Conservation (phyloP, 2,329 filamentous ascomycete species). For the Ascomycota sp. region DNA sequence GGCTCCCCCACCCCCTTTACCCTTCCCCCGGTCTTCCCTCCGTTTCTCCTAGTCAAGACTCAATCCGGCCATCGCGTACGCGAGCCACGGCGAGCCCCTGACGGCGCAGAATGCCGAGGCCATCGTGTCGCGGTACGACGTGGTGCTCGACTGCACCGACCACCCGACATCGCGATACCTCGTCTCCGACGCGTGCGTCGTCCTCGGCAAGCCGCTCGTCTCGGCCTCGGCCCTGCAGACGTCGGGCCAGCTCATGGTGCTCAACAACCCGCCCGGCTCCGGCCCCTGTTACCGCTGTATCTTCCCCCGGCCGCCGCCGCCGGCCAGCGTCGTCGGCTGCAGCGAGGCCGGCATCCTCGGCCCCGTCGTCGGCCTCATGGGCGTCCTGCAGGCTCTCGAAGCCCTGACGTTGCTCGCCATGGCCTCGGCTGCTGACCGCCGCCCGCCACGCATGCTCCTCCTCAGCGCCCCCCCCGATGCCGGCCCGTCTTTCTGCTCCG, state of each 20-base stretch:
- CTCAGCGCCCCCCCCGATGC: conserved; percentile 23
- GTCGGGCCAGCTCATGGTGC: conserved; percentile 73
- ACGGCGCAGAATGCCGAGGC: conserved; percentile 44
- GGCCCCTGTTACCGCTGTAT: conserved; percentile 89
- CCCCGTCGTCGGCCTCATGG: conserved; percentile 84
- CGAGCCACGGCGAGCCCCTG: conserved; percentile 42
- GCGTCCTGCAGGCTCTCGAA: conserved; percentile 76
- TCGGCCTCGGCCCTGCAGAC: conserved; percentile 78
- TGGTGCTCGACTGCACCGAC: conserved; percentile 90
- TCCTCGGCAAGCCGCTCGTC: conserved; percentile 59
- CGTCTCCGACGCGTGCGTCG: conserved; percentile 73
- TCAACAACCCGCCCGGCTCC: conserved; percentile 59
- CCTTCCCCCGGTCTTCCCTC: neutral
- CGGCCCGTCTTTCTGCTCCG: conserved; percentile 40
- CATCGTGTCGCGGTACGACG: conserved; percentile 51
- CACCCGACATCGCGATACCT: conserved; percentile 81
- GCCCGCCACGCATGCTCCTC: conserved; percentile 21
- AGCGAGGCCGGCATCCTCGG: conserved; percentile 86
- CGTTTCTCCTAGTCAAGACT: conserved; percentile 34
- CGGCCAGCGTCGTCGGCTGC: conserved; percentile 65
- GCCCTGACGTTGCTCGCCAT: conserved; percentile 62
- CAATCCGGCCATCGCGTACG: conserved; percentile 51
- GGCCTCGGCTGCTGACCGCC: too few species aligned
- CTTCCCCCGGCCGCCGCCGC: conserved; percentile 71
- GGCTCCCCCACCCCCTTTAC: neutral